Evolutionary conservation across 345 rosid genomes (phyloP), one percentile per base, ranked within the genome.

Genomic region (Brassica rapa): DNA sequence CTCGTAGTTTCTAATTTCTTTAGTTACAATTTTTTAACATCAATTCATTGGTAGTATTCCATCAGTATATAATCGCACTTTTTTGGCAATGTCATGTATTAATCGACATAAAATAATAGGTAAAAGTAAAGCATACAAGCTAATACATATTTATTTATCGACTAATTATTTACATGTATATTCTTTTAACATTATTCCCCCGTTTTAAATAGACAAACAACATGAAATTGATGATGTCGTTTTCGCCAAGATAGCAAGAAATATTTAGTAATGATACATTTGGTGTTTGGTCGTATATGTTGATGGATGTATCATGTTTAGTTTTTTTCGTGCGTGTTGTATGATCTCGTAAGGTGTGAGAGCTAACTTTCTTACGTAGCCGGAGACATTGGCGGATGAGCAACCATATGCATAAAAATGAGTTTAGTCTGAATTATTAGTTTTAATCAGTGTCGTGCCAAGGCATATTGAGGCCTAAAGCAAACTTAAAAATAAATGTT

Each of bases 241-340:
- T 69, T 61, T 76, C 63, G 74, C 16, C 25, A 30, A 62, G 80
- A 69, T 76, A 46, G 16, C 69, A 62, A 76, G 53, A 43, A 53
- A 53, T n/a, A 51, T 2, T 15, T 53, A 23, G 59, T 53, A 16
- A 53, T 16, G 30, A 77, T 62, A 49, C 10, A 49, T 46, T 49
- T 33, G 70, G 30, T 24, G 63, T 24, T 69, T 76, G 74, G 39
- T 56, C 53, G 68, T 32, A 74, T 60, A 57, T 59, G 67, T 51
- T 64, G 63, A 63, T 73, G 23, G 59, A 63, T 63, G 62, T 49
- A 30, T 1, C 15, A 68, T 60, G 73, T 60, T 68, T 21, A 33
- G 74, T 49, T 69, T 30, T 59, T 21, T 68, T 19, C 4, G 43
- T 59, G 16, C 60, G 11, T 29, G 61, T 25, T 27, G 19, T 19